Evolutionary conservation across 352 stramenopile genomes (phyloP).

Genomic region (Hyaloperonospora arabidopsidis): DNA sequence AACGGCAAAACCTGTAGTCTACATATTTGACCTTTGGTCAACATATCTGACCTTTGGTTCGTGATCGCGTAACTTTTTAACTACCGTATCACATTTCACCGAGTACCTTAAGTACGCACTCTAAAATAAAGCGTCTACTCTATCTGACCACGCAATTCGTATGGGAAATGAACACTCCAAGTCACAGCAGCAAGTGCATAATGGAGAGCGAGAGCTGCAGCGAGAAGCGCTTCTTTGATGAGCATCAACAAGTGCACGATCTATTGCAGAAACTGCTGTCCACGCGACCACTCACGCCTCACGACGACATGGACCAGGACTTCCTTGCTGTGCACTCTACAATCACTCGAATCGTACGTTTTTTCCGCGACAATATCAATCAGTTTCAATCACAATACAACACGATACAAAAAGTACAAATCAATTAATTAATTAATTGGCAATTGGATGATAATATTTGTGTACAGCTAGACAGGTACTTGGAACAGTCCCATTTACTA

Average conservation of each 20-base stretch:
- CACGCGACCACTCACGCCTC: slow-evolving; percentile 19
- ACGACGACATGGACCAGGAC: slow-evolving; percentile 42
- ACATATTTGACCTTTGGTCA: no score
- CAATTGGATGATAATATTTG: no score
- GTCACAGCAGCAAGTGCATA: background rate
- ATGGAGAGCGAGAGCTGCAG: slow-evolving; percentile 35
- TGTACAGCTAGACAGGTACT: slow-evolving; percentile 75
- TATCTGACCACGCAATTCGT: no score
- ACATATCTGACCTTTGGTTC: no score
- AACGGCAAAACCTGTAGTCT: no score
- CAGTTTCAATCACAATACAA: no score
- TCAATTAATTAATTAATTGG: background rate
- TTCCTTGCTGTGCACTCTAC: slow-evolving; percentile 34
- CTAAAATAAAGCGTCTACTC: no score
- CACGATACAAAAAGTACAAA: no score
- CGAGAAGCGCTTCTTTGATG: slow-evolving; percentile 61
- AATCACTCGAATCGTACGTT: slow-evolving; percentile 44
- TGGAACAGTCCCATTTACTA: slow-evolving; percentile 85
- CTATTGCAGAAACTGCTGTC: slow-evolving; percentile 36
- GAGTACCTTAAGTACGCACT: no score
- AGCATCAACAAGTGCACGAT: slow-evolving; percentile 39
- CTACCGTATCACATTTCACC: no score
- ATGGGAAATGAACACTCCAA: background rate
- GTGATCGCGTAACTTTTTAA: no score
- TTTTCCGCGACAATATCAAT: no score